Evolutionary conservation across 2,329 filamentous ascomycete genomes (phyloP), one percentile per base, ranked within the genome.

Genomic region (Colletotrichum shisoi): DNA sequence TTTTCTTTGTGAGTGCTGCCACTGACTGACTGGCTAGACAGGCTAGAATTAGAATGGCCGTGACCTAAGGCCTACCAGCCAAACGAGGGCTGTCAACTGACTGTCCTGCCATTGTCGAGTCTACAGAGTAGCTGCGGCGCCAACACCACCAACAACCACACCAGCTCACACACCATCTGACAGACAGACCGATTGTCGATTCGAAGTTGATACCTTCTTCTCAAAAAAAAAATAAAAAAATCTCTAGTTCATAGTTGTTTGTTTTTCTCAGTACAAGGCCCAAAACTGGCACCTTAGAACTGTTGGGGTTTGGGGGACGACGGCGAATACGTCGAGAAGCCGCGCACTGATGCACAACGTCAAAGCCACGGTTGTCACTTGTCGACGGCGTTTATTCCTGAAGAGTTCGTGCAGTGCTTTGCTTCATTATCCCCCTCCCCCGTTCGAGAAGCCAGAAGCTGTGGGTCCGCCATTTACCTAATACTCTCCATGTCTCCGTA

Each of bases 61-160:
- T 24, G 37, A 17, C 19, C 11, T 37, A 37, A 39, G 9, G 8
- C 40, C 42, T 42, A 57, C 56, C 56, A 46, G 42, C 56, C 56
- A 57, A 57, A 57, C 56, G 42, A 57, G 12, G 27, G 56, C 42
- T 57, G 42, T 58, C 31, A 24, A n/a, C n/a, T n/a, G n/a, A n/a
- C 42, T 57, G 27, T 46, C 56, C 24, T 27, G 24, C 24, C 4
- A 27, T 27, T 27, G 24, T 27, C 24, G 24, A 21, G 42, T 57
- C 31, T 39, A n/a, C n/a, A n/a, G n/a, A n/a, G n/a, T n/a, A 48
- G 19, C 40, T 58, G 27, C 15, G 42, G 39, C 56, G 8, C 42
- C 27, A 39, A 37, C 48, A 51, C 24, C 39, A 42, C 7, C 48
- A 15, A 24, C 53, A 44, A 21, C 52, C 27, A 13, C 52, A 40